Base-by-base conservation (phyloP, 768 basidiomycete genomes). In the Naganishia friedmannii region DNA sequence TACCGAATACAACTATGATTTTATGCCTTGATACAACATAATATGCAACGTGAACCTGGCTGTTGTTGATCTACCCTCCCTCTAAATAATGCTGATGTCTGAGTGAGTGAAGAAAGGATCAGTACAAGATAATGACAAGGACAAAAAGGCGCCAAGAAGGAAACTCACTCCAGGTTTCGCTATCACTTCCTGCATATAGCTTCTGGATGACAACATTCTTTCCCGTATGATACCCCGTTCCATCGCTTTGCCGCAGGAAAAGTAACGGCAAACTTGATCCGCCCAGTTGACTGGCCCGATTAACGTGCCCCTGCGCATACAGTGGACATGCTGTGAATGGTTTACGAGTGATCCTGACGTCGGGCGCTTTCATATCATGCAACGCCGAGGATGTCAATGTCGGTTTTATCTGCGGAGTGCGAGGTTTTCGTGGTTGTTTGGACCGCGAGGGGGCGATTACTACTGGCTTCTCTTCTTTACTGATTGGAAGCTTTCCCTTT, bases 141-240 rank as follows among this genome's bases (percentile, higher is more conserved):
- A 39, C 58, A 60, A 17, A 42, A n/a, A 21, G 26, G 23, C 15
- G n/a, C 4, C 29, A 26, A 60, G 28, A 51, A 51, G 48, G n/a
- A 51, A 19, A 67, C 66, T 56, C 31, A 67, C 66, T 45, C 66
- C 66, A 67, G 37, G 66, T 55, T 32, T 56, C 66, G 39, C 54
- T 56, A 39, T 67, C 66, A 55, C 39, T 67, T 10, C 54, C 66
- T 0, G 66, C 42, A 37, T 70, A 55, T 15, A 70, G 32, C 69
- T 55, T 70, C 31, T 70, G 58, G n/a, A 72, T 66, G 17, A 66
- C 57, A 13, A 72, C 39, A 48, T 72, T 72, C 67, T 72, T 72
- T 15, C 71, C 65, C n/a, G 71, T 68, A 39, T 72, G 71, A 37
- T 68, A 72, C 34, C 71, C 71, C 28, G 71, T 72, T 26, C 67